Base-by-base conservation (phyloP, 208 protist species). In the Leishmania tarentolae region DNA sequence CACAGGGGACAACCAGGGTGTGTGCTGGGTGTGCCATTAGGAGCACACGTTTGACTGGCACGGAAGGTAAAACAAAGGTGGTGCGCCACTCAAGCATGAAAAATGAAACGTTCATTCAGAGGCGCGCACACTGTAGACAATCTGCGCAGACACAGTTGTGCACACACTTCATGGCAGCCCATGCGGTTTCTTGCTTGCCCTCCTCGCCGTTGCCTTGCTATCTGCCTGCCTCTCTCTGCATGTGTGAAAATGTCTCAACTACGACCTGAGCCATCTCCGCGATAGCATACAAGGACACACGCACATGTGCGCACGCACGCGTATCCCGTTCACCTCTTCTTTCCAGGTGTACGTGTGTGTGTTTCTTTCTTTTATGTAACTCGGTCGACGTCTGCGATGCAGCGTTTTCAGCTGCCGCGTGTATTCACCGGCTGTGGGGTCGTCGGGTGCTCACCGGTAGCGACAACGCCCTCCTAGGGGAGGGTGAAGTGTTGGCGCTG, bases 401-500 rank as follows among this genome's bases (percentile, higher is more conserved):
- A 80, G 52, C 78, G 80, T 40, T 59, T 87, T 35, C 72, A 65
- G n/a, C 71, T 53, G 81, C 42, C 59, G 65, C 35, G 53, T 84
- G 11, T 87, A 85, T 53, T 59, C 74, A 6, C 83, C 78, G 35
- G 56, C 69, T 42, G 65, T 71, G 52, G 47, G 5, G 66, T 78
- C 59, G 9, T n/a, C 82, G 37, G 42, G 75, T 84, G 66, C 73
- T 83, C 9, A 57, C 80, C 28, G 73, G 75, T 44, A 65, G n/a
- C 37, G 75, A 75, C 66, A 44, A 65, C n/a, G 69, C 82, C 11
- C 78, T 78, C 47, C 21, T 65, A 21, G 83, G 81, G 37, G 72
- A 76, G 13, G 90, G 90, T 86, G 86, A 86, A 1, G 86, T 82
- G 57, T 80, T 92, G 80, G 84, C 73, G 31, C 63, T 88, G 69